phyloP scores from a whole-genome alignment of 495 filamentous ascomycete species.

The Penicillium cinerascens region DNA sequence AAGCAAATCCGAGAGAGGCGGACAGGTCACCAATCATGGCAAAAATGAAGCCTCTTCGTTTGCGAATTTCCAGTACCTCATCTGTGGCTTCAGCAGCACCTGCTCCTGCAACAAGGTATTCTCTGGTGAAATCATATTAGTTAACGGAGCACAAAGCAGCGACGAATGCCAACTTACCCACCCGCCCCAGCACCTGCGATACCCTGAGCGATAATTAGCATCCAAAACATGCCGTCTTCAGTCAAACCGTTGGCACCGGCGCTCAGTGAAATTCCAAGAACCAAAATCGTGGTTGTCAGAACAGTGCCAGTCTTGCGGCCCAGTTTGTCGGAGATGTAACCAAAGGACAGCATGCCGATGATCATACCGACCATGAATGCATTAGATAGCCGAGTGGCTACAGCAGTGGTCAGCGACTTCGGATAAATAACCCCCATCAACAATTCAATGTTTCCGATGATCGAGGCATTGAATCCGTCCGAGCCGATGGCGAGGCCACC shows the following conservation, averaged over 20 bases:
- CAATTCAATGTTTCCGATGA: slow-evolving; percentile 29
- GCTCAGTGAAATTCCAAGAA: slow-evolving; percentile 26
- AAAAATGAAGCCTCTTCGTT: slow-evolving; percentile 33
- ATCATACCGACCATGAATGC: slow-evolving; percentile 33
- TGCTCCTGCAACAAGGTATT: slow-evolving; percentile 33
- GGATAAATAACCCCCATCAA: slow-evolving; percentile 29
- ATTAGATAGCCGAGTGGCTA: slow-evolving; percentile 22
- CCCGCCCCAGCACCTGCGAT: slow-evolving; percentile 29
- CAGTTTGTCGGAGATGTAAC: slow-evolving; percentile 32
- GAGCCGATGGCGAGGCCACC: slow-evolving; percentile 27
- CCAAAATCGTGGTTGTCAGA: slow-evolving; percentile 33
- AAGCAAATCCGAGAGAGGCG: slow-evolving; percentile 31
- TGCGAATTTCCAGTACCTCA: slow-evolving; percentile 25
- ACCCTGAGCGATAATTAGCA: slow-evolving; percentile 25
- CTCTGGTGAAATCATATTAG: slow-evolving; percentile 10
- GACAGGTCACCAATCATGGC: slow-evolving; percentile 36
- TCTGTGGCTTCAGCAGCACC: slow-evolving; percentile 36
- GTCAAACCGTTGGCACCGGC: slow-evolving; percentile 24
- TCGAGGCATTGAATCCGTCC: slow-evolving; percentile 28
- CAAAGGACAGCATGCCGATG: slow-evolving; percentile 40
- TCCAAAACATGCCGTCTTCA: slow-evolving; percentile 29
- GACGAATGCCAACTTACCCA: slow-evolving; percentile 12
- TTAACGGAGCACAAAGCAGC: background rate
- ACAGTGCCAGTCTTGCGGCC: slow-evolving; percentile 33
- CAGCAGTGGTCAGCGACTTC: slow-evolving; percentile 18